A percentile compares a stretch with the other conserved stretches of the same genome.
Evolutionary conservation across 2,329 filamentous ascomycete genomes (phyloP).

Genomic region (Metarhizium humberi): DNA sequence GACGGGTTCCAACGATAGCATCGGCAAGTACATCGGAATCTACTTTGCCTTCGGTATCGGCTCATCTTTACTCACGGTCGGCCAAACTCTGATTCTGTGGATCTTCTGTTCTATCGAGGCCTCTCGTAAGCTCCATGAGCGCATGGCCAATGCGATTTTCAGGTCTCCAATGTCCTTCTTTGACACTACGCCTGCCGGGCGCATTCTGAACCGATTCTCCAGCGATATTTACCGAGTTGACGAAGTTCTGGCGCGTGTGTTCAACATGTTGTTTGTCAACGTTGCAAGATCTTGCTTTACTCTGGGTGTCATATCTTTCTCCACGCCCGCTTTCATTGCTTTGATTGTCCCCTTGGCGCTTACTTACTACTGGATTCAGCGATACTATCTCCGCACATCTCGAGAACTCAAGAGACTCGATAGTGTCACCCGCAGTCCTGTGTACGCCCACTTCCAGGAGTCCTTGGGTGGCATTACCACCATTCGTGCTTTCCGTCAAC

Average conservation of each 20-base stretch:
- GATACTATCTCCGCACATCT: conserved; percentile 93
- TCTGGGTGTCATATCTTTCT: conserved; percentile 70
- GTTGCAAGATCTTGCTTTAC: conserved; percentile 70
- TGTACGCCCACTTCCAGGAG: conserved; percentile 98
- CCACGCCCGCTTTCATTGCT: conserved; percentile 71
- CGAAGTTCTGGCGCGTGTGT: conserved; percentile 88
- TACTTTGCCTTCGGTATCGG: conserved; percentile 95
- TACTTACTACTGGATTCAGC: conserved; percentile 87
- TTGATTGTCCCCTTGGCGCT: conserved; percentile 72
- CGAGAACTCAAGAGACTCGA: conserved; percentile 94
- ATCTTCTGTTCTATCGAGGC: conserved; percentile 99
- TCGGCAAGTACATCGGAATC: conserved; percentile 87
- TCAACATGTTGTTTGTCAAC: conserved; percentile 92
- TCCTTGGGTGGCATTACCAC: conserved; percentile 89
- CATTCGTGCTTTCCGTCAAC: conserved; percentile 88
- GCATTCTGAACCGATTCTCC: conserved; percentile 94
- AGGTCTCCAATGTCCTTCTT: conserved; percentile 98
- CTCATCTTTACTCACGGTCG: conserved; percentile 71
- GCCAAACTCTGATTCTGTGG: conserved; percentile 93
- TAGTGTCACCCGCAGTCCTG: conserved; percentile 89
- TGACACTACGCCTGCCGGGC: conserved; percentile 91
- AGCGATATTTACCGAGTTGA: conserved; percentile 76
- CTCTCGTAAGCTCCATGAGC: conserved; percentile 89
- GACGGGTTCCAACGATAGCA: conserved; percentile 58
- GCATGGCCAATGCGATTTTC: conserved; percentile 97